These are phyloP conservation scores for Botrytis porri DNA, from an alignment of 2,329 filamentous ascomycete species.

Conservation along the genomic window DNA sequence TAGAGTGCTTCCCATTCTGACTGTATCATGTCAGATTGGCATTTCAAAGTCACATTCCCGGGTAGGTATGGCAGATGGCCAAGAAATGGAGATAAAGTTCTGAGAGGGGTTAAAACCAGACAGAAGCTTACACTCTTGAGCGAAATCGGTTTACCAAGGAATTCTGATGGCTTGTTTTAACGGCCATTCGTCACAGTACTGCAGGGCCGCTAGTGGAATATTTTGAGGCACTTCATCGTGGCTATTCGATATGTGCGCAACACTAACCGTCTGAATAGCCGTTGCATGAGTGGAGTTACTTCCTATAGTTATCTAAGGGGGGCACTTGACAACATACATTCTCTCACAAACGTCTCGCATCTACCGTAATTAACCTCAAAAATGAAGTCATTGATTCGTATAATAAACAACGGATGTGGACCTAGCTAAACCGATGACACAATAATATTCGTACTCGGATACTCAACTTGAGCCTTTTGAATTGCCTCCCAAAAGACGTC, in stretches of 20 bases:
- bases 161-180: background rate
- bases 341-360: conserved; percentile 24
- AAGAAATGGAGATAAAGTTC: background rate
- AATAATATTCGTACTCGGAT: background rate
- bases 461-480: conserved; percentile 3
- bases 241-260: background rate
- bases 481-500: conserved; percentile 23
- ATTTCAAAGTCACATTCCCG: background rate
- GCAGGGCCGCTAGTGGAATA: background rate
- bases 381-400: conserved; percentile 13
- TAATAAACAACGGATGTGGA: background rate
- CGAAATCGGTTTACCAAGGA: background rate
- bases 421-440: background rate
- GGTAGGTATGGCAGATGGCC: too few relatives aligned
- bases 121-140: background rate
- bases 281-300: background rate
- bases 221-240: too few relatives aligned
- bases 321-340: conserved; percentile 18
- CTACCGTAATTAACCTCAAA: conserved; percentile 26
- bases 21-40: background rate
- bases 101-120: background rate
- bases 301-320: background rate
- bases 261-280: background rate
- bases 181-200: background rate
- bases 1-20: background rate